These are phyloP conservation scores for Lavandula angustifolia DNA, from an alignment of 257 asterid species.

Conservation along the genomic window DNA sequence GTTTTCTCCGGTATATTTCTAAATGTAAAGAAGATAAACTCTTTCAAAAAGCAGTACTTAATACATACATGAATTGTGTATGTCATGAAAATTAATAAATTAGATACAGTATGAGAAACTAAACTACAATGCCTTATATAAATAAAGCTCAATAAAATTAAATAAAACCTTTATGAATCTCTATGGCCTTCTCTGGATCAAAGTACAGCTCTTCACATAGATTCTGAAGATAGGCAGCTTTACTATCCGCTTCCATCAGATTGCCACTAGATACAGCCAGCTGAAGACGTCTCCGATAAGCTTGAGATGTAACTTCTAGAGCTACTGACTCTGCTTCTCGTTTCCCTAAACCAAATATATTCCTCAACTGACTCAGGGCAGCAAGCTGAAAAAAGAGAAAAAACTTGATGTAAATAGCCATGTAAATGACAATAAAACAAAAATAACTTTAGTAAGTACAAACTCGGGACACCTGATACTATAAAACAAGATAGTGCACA, in stretches of 20 bases:
- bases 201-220: constrained; percentile 91
- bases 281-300: constrained; percentile 85
- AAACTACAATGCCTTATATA: background rate
- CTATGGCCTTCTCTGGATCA: constrained; percentile 87
- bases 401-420: constrained; percentile 30
- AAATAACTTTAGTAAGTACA: constrained; percentile 8
- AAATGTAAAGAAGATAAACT: constrained; percentile 12
- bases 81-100: background rate
- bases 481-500: background rate
- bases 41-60: background rate
- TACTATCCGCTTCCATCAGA: constrained; percentile 71
- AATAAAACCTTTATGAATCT: constrained; percentile 79
- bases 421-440: background rate
- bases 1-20: constrained; percentile 91
- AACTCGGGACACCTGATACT: constrained; percentile 6
- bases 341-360: constrained; percentile 88
- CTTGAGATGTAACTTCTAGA: constrained; percentile 73
- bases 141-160: constrained; percentile 12
- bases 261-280: constrained; percentile 90
- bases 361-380: constrained; percentile 79
- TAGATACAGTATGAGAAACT: background rate
- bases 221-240: constrained; percentile 92
- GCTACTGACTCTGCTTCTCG: constrained; percentile 84
- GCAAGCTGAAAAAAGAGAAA: constrained; percentile 59
- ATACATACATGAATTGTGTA: background rate